phyloP scores from a whole-genome alignment of 1,139 yeast species.

The Nematodospora anomalae region DNA sequence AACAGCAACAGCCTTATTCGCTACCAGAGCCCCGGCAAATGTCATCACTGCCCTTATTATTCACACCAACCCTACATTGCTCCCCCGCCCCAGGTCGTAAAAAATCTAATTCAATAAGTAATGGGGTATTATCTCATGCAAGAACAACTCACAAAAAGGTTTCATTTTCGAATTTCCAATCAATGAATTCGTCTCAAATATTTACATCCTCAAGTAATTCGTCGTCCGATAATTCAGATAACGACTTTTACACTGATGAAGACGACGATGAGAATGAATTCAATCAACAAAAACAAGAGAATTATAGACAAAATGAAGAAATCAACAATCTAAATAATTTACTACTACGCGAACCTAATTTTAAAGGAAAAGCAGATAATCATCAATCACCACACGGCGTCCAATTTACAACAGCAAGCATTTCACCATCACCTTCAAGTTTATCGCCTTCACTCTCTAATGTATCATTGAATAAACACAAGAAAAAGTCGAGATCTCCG shows the following conservation, averaged over 20 bases:
- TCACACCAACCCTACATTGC: background rate
- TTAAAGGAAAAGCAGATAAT: constrained; percentile 3
- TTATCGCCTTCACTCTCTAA: constrained; percentile 14
- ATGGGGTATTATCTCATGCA: constrained; percentile 14
- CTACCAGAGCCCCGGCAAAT: no score
- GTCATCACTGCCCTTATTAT: no score
- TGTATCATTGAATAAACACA: constrained; percentile 1
- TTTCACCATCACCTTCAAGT: constrained; percentile 15
- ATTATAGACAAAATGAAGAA: background rate
- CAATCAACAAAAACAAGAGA: constrained; percentile 5
- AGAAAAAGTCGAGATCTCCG: constrained; percentile 1
- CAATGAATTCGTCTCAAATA: constrained; percentile 14
- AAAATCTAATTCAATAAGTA: constrained; percentile 16
- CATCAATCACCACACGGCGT: constrained; percentile 3
- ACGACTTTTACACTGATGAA: constrained; percentile 3
- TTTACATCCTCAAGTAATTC: constrained; percentile 9
- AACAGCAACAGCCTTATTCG: no score
- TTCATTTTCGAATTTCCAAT: constrained; percentile 16
- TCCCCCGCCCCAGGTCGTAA: constrained; percentile 4
- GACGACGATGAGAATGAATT: constrained; percentile 6
- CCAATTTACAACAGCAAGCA: constrained; percentile 12
- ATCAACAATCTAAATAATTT: constrained; percentile 9
- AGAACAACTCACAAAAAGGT: constrained; percentile 13
- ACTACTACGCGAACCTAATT: constrained; percentile 12
- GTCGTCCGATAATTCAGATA: constrained; percentile 6